Evolutionary conservation across 2,329 filamentous ascomycete genomes (phyloP).

Genomic region (Colletotrichum eremochloae): DNA sequence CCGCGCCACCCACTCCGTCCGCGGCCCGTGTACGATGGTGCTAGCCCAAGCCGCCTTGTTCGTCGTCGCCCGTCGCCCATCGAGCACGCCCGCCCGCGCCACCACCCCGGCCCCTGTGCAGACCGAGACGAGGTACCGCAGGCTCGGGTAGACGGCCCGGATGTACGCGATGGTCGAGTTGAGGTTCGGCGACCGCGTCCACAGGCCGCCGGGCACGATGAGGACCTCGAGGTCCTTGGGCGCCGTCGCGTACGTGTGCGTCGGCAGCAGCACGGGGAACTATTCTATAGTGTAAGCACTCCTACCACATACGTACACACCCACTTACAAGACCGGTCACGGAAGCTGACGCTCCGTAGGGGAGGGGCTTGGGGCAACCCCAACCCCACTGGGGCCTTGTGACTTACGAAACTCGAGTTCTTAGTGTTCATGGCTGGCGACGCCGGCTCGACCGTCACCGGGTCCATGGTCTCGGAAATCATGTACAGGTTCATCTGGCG

Average conservation of each 20-base stretch:
- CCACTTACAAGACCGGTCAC: background rate
- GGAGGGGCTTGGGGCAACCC: background rate
- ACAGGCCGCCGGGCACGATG: constrained; percentile 65
- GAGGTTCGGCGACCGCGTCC: constrained; percentile 46
- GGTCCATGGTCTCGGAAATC: constrained; percentile 37
- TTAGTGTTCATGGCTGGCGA: constrained; percentile 31
- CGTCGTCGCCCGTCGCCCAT: constrained; percentile 67
- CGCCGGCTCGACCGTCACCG: constrained; percentile 24
- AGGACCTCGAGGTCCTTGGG: constrained; percentile 64
- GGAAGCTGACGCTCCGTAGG: constrained; percentile 21
- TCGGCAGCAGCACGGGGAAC: constrained; percentile 43
- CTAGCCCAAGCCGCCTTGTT: constrained; percentile 66
- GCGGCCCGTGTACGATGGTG: constrained; percentile 54
- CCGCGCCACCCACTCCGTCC: constrained; percentile 64
- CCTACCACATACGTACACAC: no score
- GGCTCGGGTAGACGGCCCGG: constrained; percentile 50
- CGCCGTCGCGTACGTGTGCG: constrained; percentile 59
- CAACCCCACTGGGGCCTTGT: background rate
- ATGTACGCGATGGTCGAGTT: constrained; percentile 53
- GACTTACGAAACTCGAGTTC: constrained; percentile 40
- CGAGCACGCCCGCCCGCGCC: constrained; percentile 65
- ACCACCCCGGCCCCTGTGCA: constrained; percentile 69
- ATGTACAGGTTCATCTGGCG: constrained; percentile 35
- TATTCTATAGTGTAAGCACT: background rate
- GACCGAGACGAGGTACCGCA: constrained; percentile 66